Evolutionary conservation across 2,329 filamentous ascomycete genomes (phyloP), one percentile per base, ranked within the genome.

Genomic region (Fusarium gaditjirri): DNA sequence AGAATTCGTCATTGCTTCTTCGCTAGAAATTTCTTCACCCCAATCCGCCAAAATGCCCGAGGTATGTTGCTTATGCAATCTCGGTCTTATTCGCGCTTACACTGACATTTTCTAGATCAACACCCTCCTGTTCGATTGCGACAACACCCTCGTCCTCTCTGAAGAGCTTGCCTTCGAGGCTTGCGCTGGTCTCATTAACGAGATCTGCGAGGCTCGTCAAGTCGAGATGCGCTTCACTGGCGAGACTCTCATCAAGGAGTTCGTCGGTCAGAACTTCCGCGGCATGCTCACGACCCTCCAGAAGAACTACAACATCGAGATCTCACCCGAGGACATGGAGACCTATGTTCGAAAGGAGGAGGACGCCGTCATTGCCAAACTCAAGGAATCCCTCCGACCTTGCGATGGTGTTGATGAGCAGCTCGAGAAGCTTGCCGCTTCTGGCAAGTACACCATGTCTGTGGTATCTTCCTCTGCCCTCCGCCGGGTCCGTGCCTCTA

Each of bases 101-200:
- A 31, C 61, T 69, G 55, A 72, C 61, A 21, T 21, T 35, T 49
- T 44, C 14, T 36, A 83, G 81, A 92, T 93, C 83, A 93, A 86
- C 62, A 88, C 91, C 72, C 85, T 94, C 79, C 88, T 94, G 76
- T 92, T 94, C 82, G 92, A 94, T 82, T 91, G 89, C 83, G 89
- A 97, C 89, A 97, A 97, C 88, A 97, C 94, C 72, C 93, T 97
- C 81, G 94, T 96, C 81, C 90, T 96, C 77, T 97, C 94, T 60
- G 95, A 97, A 86, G 91, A 93, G 78, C 88, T 97, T 76, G 94
- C 94, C 80, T 97, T 97, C 82, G 93, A 95, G 84, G 94, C 93
- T 75, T 97, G 94, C 83, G 93, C 94, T 78, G 92, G 93, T 68
- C 90, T 97, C 73, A 92, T 94, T 86, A 97, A 97, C 84, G 87